These are phyloP conservation scores for Arthromyces matolae DNA, from an alignment of 768 basidiomycete species.

Conservation along the genomic window DNA sequence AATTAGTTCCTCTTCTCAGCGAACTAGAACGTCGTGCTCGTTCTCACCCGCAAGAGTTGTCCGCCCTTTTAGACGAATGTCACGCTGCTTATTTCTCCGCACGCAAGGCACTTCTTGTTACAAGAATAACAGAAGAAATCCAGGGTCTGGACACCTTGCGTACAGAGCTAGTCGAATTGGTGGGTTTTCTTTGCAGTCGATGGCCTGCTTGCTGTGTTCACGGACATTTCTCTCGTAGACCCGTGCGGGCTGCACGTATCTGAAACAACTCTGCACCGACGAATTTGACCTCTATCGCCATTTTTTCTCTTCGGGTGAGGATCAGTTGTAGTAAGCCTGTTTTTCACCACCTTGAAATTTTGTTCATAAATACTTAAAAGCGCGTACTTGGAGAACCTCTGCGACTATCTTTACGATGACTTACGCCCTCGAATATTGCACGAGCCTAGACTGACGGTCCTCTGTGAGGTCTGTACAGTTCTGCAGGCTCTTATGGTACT, in stretches of 20 bases:
- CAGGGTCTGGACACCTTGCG: slow-evolving; percentile 71
- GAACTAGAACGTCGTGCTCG: slow-evolving; percentile 81
- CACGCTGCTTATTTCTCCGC: slow-evolving; percentile 78
- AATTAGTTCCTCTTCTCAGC: slow-evolving; percentile 71
- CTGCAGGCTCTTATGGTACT: slow-evolving; percentile 95
- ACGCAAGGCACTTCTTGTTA: slow-evolving; percentile 68
- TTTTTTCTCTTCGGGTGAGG: slow-evolving; percentile 87
- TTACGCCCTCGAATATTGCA: slow-evolving; percentile 94
- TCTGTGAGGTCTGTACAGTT: slow-evolving; percentile 96
- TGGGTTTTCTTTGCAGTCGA: too few relatives aligned
- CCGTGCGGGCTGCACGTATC: slow-evolving; percentile 84
- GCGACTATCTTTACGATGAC: slow-evolving; percentile 93
- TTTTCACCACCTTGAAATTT: background rate
- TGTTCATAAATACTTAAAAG: slow-evolving; percentile 35
- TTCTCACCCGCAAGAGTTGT: slow-evolving; percentile 81
- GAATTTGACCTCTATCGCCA: slow-evolving; percentile 84
- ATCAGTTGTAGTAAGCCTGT: slow-evolving; percentile 40
- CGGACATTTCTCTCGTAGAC: slow-evolving; percentile 48
- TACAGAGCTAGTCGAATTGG: slow-evolving; percentile 87
- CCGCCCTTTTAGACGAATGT: slow-evolving; percentile 79
- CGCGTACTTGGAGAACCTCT: slow-evolving; percentile 84
- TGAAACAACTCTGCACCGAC: slow-evolving; percentile 87
- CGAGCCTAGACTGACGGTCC: slow-evolving; percentile 79
- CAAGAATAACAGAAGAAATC: slow-evolving; percentile 78
- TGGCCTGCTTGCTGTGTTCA: background rate